Evolutionary conservation across 129 eudicot species (phyloP), one percentile per base, ranked within the genome.

Genomic region (Centella asiatica): DNA sequence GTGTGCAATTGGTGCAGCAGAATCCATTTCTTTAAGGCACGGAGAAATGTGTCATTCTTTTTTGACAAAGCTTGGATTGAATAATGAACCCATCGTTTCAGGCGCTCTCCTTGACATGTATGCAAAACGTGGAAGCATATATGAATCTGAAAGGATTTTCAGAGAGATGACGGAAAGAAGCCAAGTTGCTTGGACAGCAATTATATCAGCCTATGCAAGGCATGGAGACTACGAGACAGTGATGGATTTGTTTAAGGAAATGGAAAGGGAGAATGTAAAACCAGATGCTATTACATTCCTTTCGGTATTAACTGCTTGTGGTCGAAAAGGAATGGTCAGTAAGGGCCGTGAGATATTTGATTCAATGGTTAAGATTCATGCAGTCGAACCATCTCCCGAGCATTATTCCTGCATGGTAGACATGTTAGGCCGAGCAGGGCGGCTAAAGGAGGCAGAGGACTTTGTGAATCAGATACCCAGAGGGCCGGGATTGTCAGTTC

Each of bases 71-170:
- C 83, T 84, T n/a, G 98, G 95, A 11, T 60, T 84, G 44, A 76
- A 84, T 65, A 44, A 45, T 1, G 59, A 84, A 25, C 86, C 95
- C 15, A 67, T 87, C 24, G 84, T 87, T 40, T 82, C 78, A 2
- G 82, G 82, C 33, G 88, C 96, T 19, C 90, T 92, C 65, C 95
- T 92, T 36, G 98, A 92, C 71, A 92, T 92, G 98, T 92, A 92
- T 55, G 98, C 96, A 48, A 92, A 87, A 49, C 86, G 96, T 20
- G 96, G 96, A 46, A 80, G 77, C 69, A 83, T 92, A 20, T 51
- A 3, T 20, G 96, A 87, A 62, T 76, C 98, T 49, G 32, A 70
- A 22, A 76, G 60, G 60, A 83, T 92, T 3, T 92, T 92, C 34
- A 2, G 51, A 12, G 96, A 80, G 62, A 64, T 73, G 32, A 27